Conservation (phyloP, 306 rosid genomes). For the Cajanus cajan region DNA sequence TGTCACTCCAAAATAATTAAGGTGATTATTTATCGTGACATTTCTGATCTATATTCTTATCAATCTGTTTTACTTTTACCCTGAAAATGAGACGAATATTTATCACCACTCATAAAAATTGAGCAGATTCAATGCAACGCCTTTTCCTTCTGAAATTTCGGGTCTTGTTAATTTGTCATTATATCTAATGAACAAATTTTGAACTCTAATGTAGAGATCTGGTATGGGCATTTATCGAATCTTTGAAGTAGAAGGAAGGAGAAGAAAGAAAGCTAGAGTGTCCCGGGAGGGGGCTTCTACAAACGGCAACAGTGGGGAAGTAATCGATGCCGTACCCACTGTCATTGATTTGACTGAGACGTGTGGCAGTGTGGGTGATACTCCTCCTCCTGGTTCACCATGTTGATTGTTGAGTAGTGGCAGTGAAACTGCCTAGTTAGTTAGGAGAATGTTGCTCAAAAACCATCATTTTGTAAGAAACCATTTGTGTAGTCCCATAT, state of each 20-base stretch:
- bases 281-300: background rate
- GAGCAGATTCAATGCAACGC: too few relatives aligned
- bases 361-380: background rate
- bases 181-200: background rate
- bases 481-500: background rate
- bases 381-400: conserved; percentile 39
- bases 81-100: too few relatives aligned
- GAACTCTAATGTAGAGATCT: conserved; percentile 34
- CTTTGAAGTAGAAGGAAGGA: conserved; percentile 27
- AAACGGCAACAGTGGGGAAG: background rate
- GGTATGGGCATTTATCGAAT: conserved; percentile 47
- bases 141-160: too few relatives aligned
- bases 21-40: too few relatives aligned
- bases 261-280: background rate
- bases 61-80: too few relatives aligned
- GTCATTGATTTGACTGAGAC: conserved; percentile 30
- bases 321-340: background rate
- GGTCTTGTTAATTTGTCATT: too few relatives aligned
- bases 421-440: conserved; percentile 22
- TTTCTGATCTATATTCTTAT: too few relatives aligned
- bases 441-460: conserved; percentile 19
- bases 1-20: too few relatives aligned
- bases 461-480: background rate
- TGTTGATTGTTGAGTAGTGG: background rate
- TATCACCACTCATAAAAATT: too few relatives aligned